A percentile compares a stretch with the other conserved stretches of the same genome.
Evolutionary conservation across 2,329 filamentous ascomycete species (phyloP).

Genomic region (Trichoderma sp.): DNA sequence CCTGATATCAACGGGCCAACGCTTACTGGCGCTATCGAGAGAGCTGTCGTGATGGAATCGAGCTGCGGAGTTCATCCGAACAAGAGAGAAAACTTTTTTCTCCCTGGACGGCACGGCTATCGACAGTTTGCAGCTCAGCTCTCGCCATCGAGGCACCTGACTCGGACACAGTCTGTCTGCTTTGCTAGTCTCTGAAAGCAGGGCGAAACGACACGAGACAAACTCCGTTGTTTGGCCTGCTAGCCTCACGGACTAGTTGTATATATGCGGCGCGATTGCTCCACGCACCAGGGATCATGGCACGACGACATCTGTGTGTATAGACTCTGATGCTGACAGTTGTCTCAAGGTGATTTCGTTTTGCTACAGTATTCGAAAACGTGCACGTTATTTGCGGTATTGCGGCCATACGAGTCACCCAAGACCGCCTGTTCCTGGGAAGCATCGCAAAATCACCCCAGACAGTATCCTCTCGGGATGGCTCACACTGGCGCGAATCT

Average conservation of each 20-base stretch:
- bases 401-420: neutral
- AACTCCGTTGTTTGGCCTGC: neutral
- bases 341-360: neutral
- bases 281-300: conserved; percentile 12
- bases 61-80: neutral
- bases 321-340: neutral
- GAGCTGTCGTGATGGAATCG: neutral
- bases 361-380: neutral
- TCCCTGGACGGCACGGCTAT: neutral
- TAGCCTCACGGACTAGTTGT: neutral
- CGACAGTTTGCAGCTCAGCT: neutral
- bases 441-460: too few species aligned
- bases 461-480: neutral
- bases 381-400: neutral
- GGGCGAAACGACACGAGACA: neutral
- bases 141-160: neutral
- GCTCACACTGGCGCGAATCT: neutral
- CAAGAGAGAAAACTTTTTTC: neutral
- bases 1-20: neutral
- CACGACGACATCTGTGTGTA: neutral
- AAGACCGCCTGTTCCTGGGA: neutral
- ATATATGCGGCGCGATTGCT: neutral
- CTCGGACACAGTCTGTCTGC: neutral
- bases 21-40: neutral
- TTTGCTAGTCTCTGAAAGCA: neutral